These are phyloP conservation scores for Erodium trifolium DNA, from an alignment of 441 rosid genomes.

Conservation along the genomic window DNA sequence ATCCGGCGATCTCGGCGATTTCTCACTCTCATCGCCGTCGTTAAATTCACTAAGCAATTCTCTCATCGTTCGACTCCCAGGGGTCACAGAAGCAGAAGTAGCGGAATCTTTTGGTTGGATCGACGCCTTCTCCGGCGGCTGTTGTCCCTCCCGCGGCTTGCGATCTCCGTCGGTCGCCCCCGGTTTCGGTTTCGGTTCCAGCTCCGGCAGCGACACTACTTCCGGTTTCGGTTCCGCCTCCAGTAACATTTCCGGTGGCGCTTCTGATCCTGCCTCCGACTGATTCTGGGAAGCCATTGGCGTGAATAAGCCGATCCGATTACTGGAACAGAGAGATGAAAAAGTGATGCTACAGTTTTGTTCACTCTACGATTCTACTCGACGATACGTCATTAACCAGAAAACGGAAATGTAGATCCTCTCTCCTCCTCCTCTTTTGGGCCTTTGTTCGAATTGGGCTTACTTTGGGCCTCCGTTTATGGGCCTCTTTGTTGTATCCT, in stretches of 20 bases:
- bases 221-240: conserved; percentile 15
- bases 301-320: neutral
- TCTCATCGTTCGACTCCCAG: conserved; percentile 70
- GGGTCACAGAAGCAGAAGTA: conserved; percentile 30
- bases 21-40: conserved; percentile 57
- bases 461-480: neutral
- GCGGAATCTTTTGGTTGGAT: conserved; percentile 31
- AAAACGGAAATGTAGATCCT: too few relatives aligned
- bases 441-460: neutral
- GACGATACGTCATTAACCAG: too few relatives aligned
- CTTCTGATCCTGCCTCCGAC: conserved; percentile 16
- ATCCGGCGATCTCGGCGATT: conserved; percentile 22
- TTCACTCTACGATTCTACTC: neutral
- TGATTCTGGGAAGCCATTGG: conserved; percentile 5
- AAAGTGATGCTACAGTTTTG: neutral
- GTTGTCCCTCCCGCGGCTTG: conserved; percentile 21
- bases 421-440: neutral
- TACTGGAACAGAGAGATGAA: neutral
- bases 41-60: conserved; percentile 74
- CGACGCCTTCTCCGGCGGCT: conserved; percentile 17
- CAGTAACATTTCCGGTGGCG: conserved; percentile 16
- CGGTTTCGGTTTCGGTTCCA: conserved; percentile 12
- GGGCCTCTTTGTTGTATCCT: neutral
- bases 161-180: conserved; percentile 18
- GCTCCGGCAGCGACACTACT: conserved; percentile 5